A percentile compares a stretch with the other conserved stretches of the same genome.
These are phyloP conservation scores for Platanthera guangdongensis DNA, from an alignment of 106 monocot genomes.

Conservation along the genomic window DNA sequence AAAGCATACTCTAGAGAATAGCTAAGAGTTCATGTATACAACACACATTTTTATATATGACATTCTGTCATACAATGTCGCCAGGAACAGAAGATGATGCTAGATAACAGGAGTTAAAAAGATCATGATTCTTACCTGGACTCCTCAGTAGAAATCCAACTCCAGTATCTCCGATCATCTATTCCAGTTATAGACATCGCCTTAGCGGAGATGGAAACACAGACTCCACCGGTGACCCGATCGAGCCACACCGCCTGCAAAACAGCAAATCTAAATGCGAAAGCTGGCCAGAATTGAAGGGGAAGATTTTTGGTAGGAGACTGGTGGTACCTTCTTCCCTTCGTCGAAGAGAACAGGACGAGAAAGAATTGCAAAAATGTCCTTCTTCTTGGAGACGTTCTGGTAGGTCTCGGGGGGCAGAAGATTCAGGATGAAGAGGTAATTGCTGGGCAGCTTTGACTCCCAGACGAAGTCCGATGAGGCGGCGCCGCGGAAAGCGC, in stretches of 20 bases:
- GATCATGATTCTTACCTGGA: conserved; percentile 17
- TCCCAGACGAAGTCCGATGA: conserved; percentile 46
- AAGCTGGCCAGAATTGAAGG: neutral
- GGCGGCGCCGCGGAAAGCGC: conserved; percentile 47
- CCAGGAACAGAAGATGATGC: neutral
- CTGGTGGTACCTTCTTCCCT: conserved; percentile 19
- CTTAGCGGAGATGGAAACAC: conserved; percentile 36
- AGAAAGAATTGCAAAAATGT: conserved; percentile 35
- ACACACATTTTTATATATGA: neutral
- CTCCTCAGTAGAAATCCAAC: conserved; percentile 41
- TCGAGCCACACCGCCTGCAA: conserved; percentile 26
- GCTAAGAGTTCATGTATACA: neutral
- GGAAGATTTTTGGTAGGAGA: neutral
- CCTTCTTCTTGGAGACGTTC: conserved; percentile 30
- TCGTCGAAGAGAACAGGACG: conserved; percentile 33
- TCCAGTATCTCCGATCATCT: conserved; percentile 44
- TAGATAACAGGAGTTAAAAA: neutral
- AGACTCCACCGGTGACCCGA: conserved; percentile 35
- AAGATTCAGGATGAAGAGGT: conserved; percentile 16
- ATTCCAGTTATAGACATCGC: conserved; percentile 45
- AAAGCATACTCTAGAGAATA: neutral
- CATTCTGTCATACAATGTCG: neutral
- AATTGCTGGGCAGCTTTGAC: conserved; percentile 34
- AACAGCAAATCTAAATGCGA: neutral
- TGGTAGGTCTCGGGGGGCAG: conserved; percentile 13